A percentile compares a stretch with the other conserved stretches of the same genome.
These are phyloP conservation scores for Hippophae rhamnoides DNA, from an alignment of 306 rosid genomes.

Conservation along the genomic window DNA sequence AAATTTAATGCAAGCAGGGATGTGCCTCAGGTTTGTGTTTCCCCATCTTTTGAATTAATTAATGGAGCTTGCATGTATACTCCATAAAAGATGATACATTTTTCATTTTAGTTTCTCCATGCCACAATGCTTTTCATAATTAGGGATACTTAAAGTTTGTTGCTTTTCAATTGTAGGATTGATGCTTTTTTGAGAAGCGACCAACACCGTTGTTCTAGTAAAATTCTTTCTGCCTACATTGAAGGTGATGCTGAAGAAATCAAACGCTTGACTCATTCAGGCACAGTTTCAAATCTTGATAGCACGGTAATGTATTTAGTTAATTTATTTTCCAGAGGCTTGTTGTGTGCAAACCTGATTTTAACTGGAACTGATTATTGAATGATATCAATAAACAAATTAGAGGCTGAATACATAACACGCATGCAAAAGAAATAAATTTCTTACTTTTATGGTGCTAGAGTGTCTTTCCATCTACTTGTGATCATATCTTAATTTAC, in stretches of 20 bases:
- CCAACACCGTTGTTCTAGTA: constrained; percentile 67
- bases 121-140: neutral
- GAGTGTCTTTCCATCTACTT: no score
- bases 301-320: constrained; percentile 42
- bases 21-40: no score
- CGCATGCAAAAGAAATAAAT: no score
- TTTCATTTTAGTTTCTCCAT: neutral
- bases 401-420: no score
- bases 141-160: neutral
- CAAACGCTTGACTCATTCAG: constrained; percentile 58
- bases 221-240: constrained; percentile 64
- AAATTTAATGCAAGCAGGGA: no score
- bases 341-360: neutral
- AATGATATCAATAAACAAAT: no score
- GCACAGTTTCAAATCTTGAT: constrained; percentile 68
- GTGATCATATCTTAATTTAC: no score
- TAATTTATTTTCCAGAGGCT: neutral
- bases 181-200: constrained; percentile 78
- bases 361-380: no score
- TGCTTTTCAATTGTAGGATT: constrained; percentile 33
- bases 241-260: constrained; percentile 86
- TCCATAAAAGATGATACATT: no score
- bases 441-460: no score
- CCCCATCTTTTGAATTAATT: no score
- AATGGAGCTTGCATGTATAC: no score